Evolutionary conservation across 257 asterid species (phyloP), one percentile per base, ranked within the genome.

Genomic region (Nicotiana tomentosiformis): DNA sequence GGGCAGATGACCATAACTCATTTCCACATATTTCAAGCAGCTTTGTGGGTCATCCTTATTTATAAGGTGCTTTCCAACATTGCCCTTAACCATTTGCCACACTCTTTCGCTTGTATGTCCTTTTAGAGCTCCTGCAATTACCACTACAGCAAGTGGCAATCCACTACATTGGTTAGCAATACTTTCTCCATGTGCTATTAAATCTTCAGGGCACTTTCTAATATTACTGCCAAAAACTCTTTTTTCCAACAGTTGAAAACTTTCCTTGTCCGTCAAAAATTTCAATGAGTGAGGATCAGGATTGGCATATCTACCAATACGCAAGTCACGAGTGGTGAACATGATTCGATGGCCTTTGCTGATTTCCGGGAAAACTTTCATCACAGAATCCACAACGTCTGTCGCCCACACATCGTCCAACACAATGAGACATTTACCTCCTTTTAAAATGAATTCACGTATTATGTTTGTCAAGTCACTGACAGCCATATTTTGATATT

Each of bases 381-480:
- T 20, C 35, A 60, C 14, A 60, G 8, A 81, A 58, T 57, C 11
- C 81, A 65, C 70, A 7, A 49, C 62, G 30, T 43, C 51, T 17
- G 14, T 8, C 72, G 7, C 16, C 85, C 70, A 69, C 6, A 68
- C 7, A 69, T 55, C 80, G 69, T 82, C 80, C 2, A 69, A 5
- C 5, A 82, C 80, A 82, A 82, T 66, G 1, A 82, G 57, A n/a
- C 69, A 82, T 17, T 20, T 82, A 33, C 35, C 35, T 33, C 35
- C 35, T 33, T 33, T 33, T 3, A 33, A 3, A 33, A 33, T 33
- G 35, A 33, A 33, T 33, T 33, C 35, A 33, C 35, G 35, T 4
- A 33, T 33, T 33, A 33, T 33, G 37, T 33, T 33, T 33, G 37
- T 33, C 37, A 33, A 33, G 37, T 33, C 37, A 33, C 37, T 33